Evolutionary conservation across 106 monocot species (phyloP), one percentile per base, ranked within the genome.

Genomic region (Dendrobium huoshanense): DNA sequence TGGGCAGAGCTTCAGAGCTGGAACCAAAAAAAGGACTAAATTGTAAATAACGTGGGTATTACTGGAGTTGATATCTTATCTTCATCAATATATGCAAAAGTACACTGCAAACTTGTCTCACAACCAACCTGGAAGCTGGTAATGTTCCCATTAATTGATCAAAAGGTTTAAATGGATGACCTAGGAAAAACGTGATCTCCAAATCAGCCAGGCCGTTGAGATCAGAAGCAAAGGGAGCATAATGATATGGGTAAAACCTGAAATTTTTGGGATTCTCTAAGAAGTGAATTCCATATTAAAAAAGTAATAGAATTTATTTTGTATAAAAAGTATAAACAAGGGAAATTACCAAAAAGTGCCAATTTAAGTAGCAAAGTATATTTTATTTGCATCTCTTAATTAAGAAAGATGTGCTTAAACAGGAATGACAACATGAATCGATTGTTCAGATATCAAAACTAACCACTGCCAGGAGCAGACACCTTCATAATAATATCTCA

Each of bases 211-310:
- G 83, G 25, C 73, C 95, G 80, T 95, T 91, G n/a, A 99, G 85
- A 85, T 99, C 98, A 67, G 98, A 99, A 77, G 98, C 98, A 89
- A 99, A 99, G 58, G 98, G 98, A 11, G 98, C 98, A 91, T 99
- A 95, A 91, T 99, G 98, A 86, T 95, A 99, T 44, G 98, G 98
- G 79, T 99, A 99, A 73, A 95, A 99, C 98, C 98, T 99, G 87
- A 88, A 74, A 78, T 10, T 29, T 76, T 48, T 18, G 31, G 45
- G 5, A 45, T 64, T 76, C 56, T 27, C 44, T 37, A 7, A 13
- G 31, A 49, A 13, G 29, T 55, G 20, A 77, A 59, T 7, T 19
- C 56, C 9, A 78, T 58, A 41, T 48, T 7, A 3, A 77, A 15
- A 59, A 33, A 56, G 6, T 37, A 1, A 40, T 3, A 0, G 37